Conservation (phyloP, 2,329 filamentous ascomycete species). For the Ophiostoma populinum region DNA sequence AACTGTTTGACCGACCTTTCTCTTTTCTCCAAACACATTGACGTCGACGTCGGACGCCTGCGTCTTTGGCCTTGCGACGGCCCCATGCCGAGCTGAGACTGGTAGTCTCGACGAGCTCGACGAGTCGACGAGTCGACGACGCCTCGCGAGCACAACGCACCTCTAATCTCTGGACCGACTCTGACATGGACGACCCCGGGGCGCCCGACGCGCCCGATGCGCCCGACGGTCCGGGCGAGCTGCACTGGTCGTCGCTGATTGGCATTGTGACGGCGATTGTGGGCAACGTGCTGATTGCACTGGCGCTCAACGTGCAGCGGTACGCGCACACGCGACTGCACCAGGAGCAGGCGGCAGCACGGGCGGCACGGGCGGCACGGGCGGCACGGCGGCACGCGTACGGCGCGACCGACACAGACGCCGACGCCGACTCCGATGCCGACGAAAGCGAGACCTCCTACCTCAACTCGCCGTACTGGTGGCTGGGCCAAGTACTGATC, state of each 20-base stretch:
- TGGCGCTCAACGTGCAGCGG: constrained; percentile 89
- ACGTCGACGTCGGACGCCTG: too few species aligned
- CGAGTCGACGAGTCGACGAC: too few species aligned
- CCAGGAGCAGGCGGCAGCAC: constrained; percentile 45
- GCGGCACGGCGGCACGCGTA: background rate
- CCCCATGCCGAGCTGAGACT: too few species aligned
- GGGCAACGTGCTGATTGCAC: constrained; percentile 84
- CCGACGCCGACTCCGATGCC: constrained; percentile 12
- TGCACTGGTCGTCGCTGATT: constrained; percentile 85
- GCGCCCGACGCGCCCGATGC: too few species aligned
- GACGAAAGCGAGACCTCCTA: constrained; percentile 44
- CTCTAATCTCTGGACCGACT: too few species aligned
- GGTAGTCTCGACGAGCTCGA: too few species aligned
- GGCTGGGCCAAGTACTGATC: constrained; percentile 85
- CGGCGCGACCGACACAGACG: constrained; percentile 14
- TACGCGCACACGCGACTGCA: constrained; percentile 84
- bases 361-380: constrained; percentile 9
- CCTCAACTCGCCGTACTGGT: constrained; percentile 87
- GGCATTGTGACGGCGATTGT: constrained; percentile 85
- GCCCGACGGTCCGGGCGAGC: too few species aligned
- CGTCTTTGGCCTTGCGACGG: too few species aligned
- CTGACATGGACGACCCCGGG: too few species aligned
- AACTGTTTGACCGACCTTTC: too few species aligned
- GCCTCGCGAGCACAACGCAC: too few species aligned
- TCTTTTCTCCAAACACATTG: too few species aligned